A percentile compares a stretch with the other conserved stretches of the same genome.
Conservation (phyloP, 2,329 filamentous ascomycete genomes). For the Fusarium penzigii region DNA sequence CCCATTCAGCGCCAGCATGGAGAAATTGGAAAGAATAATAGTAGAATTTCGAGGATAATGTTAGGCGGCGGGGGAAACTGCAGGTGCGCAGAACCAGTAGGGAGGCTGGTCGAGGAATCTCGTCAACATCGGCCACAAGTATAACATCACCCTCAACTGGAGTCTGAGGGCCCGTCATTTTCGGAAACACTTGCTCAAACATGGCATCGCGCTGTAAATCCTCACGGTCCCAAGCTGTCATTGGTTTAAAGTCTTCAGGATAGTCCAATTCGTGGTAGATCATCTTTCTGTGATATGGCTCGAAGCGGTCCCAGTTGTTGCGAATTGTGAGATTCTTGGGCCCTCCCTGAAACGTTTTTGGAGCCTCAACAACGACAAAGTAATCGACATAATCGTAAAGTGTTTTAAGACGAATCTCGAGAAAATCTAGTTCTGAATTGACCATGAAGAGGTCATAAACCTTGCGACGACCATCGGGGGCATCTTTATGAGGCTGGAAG, state of each 20-base stretch:
- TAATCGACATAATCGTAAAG: slow-evolving; percentile 62
- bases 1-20: slow-evolving; percentile 45
- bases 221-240: slow-evolving; percentile 51
- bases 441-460: slow-evolving; percentile 60
- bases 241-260: slow-evolving; percentile 41
- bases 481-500: slow-evolving; percentile 25
- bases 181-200: slow-evolving; percentile 56
- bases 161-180: slow-evolving; percentile 41
- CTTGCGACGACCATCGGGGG: slow-evolving; percentile 30
- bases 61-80: slow-evolving; percentile 53
- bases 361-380: slow-evolving; percentile 63
- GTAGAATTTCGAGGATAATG: slow-evolving; percentile 53
- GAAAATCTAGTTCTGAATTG: slow-evolving; percentile 64
- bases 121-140: slow-evolving; percentile 61
- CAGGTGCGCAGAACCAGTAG: slow-evolving; percentile 51
- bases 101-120: slow-evolving; percentile 56
- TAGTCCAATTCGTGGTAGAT: slow-evolving; percentile 58
- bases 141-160: slow-evolving; percentile 55
- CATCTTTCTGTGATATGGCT: slow-evolving; percentile 58
- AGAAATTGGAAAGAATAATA: slow-evolving; percentile 61
- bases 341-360: slow-evolving; percentile 57
- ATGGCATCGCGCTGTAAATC: slow-evolving; percentile 57
- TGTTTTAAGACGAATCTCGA: slow-evolving; percentile 63
- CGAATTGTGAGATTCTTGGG: slow-evolving; percentile 56
- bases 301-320: slow-evolving; percentile 54